Evolutionary conservation across 306 rosid species (phyloP).

Genomic region (Hippophae rhamnoides): DNA sequence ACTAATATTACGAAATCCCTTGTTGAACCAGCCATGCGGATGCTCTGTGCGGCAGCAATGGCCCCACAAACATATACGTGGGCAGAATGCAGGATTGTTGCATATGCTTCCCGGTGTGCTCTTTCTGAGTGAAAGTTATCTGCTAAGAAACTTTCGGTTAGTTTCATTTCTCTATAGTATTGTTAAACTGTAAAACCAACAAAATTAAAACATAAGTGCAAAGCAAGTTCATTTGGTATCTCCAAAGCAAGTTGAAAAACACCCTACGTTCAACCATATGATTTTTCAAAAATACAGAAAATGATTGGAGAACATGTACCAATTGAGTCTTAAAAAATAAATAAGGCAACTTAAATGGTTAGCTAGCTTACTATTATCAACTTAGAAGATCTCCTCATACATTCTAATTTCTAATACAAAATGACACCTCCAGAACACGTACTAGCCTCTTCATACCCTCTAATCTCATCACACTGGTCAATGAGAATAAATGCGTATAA

Average conservation of each 20-base stretch:
- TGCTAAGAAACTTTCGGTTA: conserved; percentile 30
- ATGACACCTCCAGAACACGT: too few relatives aligned
- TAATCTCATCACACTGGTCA: too few relatives aligned
- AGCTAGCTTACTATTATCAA: neutral
- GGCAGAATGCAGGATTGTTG: conserved; percentile 86
- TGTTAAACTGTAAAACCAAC: neutral
- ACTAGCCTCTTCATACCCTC: too few relatives aligned
- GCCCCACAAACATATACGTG: conserved; percentile 84
- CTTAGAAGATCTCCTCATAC: too few relatives aligned
- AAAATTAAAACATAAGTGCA: neutral
- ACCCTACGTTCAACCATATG: neutral
- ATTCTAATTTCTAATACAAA: too few relatives aligned
- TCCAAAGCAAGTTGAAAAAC: neutral
- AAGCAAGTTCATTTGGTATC: neutral
- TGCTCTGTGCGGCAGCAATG: conserved; percentile 78
- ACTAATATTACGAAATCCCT: conserved; percentile 81
- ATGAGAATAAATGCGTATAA: too few relatives aligned
- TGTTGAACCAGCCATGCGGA: conserved; percentile 80
- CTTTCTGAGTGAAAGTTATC: conserved; percentile 53
- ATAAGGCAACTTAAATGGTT: neutral
- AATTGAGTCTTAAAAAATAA: neutral
- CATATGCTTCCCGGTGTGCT: conserved; percentile 68
- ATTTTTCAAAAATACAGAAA: neutral
- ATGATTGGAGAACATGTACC: neutral
- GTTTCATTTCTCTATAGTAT: conserved; percentile 4